Evolutionary conservation across 2,329 filamentous ascomycete species (phyloP).

Genomic region (Fusarium sp.): DNA sequence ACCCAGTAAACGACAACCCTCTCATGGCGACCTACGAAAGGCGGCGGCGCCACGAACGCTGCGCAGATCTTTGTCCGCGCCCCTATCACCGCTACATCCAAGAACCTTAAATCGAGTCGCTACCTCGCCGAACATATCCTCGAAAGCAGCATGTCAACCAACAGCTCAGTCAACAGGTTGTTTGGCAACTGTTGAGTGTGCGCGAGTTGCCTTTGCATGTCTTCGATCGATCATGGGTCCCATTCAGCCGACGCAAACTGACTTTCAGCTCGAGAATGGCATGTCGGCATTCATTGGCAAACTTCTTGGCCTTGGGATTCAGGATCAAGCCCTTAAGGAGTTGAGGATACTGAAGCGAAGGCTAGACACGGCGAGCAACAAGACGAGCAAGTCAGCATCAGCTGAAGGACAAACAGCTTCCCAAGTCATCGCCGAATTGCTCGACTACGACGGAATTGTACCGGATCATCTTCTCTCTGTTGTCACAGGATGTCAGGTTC

Average conservation of each 20-base stretch:
- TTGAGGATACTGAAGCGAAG: conserved; percentile 72
- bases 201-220: conserved; percentile 73
- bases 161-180: conserved; percentile 55
- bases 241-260: conserved; percentile 64
- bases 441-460: conserved; percentile 67
- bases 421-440: conserved; percentile 63
- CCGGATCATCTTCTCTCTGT: conserved; percentile 61
- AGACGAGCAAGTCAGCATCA: conserved; percentile 43
- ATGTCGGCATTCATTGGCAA: conserved; percentile 77
- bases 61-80: conserved; percentile 66
- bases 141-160: conserved; percentile 47
- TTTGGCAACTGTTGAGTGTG: conserved; percentile 74
- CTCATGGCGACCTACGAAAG: conserved; percentile 49
- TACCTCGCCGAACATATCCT: conserved; percentile 59
- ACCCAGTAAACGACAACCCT: conserved; percentile 47
- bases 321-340: conserved; percentile 76
- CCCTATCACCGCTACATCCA: conserved; percentile 70
- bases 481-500: conserved; percentile 72
- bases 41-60: conserved; percentile 54
- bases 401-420: conserved; percentile 45
- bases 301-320: conserved; percentile 71
- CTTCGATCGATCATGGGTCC: conserved; percentile 68
- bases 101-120: conserved; percentile 69
- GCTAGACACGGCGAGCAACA: conserved; percentile 59
- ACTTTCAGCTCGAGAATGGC: conserved; percentile 77